These are phyloP conservation scores for Yamadazyma mexicana DNA, from an alignment of 1,139 yeast genomes.

Conservation along the genomic window DNA sequence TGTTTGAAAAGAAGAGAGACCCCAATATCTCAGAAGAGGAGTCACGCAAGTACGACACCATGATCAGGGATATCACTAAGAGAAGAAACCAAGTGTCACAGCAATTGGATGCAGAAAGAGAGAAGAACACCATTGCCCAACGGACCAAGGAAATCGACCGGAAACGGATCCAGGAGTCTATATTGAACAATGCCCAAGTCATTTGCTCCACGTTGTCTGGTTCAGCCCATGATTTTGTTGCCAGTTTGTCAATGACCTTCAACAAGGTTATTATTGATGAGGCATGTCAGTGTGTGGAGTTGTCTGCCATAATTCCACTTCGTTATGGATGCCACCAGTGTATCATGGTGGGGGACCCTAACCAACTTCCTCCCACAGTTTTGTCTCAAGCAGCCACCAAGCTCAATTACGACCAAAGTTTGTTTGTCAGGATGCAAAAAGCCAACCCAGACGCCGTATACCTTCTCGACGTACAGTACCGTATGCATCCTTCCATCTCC, in stretches of 20 bases:
- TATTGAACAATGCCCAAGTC: conserved; percentile 77
- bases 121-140: conserved; percentile 60
- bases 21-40: conserved; percentile 37
- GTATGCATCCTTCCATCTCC: conserved; percentile 96
- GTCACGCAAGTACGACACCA: conserved; percentile 45
- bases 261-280: conserved; percentile 97
- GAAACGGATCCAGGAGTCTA: conserved; percentile 69
- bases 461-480: conserved; percentile 89
- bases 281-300: conserved; percentile 96
- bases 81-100: conserved; percentile 70
- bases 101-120: conserved; percentile 78
- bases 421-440: conserved; percentile 91
- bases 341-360: conserved; percentile 99
- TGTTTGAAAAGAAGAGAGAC: conserved; percentile 40
- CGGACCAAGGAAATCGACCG: conserved; percentile 80
- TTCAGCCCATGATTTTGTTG: conserved; percentile 85
- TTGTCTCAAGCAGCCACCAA: conserved; percentile 84
- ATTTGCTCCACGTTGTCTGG: conserved; percentile 94
- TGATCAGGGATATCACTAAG: conserved; percentile 55
- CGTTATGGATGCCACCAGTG: conserved; percentile 90
- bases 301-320: conserved; percentile 88
- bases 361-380: conserved; percentile 98
- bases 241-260: conserved; percentile 72
- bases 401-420: conserved; percentile 81
- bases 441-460: conserved; percentile 61